Percentiles rank a stretch among this genome's conserved stretches.
Conservation (phyloP, 352 stramenopile species). For the Pythium brachiatum region DNA sequence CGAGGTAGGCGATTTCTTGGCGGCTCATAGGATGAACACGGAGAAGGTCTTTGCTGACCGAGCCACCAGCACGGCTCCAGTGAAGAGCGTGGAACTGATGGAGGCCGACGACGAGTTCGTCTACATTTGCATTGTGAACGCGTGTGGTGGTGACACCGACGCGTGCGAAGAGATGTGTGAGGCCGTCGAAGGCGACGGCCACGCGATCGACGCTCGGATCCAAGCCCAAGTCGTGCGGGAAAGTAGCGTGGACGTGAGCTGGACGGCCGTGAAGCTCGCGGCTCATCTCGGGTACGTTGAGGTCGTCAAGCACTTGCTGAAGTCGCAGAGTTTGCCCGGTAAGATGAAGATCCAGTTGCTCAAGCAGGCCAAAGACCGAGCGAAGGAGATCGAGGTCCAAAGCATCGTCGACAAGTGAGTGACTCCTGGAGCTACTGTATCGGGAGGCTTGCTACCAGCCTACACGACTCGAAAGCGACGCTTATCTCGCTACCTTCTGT, state of each 20-base stretch:
- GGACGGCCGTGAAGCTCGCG: constrained; percentile 9
- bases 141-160: neutral
- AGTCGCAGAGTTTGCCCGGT: neutral
- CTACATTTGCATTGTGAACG: neutral
- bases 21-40: neutral
- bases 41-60: too few species aligned
- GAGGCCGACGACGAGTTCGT: neutral
- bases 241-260: neutral
- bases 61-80: neutral
- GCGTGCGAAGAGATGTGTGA: neutral
- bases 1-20: constrained; percentile 17
- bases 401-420: too few species aligned
- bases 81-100: neutral
- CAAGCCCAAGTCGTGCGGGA: neutral
- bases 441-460: too few species aligned
- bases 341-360: constrained; percentile 1
- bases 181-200: neutral
- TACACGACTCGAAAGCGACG: too few species aligned
- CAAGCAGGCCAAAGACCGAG: neutral
- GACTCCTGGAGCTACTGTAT: too few species aligned
- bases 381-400: neutral
- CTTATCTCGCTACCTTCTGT: too few species aligned
- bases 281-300: constrained; percentile 6
- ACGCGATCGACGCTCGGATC: neutral
- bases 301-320: constrained; percentile 8